Conservation (phyloP, 2,329 filamentous ascomycete genomes). For the Onygenales sp. region DNA sequence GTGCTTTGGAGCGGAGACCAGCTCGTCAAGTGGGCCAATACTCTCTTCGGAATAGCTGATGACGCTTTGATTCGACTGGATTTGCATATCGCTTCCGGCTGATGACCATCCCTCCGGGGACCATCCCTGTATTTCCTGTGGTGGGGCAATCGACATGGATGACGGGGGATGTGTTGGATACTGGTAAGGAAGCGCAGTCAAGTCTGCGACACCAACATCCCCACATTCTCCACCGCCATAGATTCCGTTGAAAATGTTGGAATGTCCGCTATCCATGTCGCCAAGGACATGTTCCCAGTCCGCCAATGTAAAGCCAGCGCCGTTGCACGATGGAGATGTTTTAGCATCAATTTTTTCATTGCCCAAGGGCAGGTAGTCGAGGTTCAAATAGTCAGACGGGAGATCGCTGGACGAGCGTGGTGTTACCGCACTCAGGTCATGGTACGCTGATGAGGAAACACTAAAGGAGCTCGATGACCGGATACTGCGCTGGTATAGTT, state of each 20-base stretch:
- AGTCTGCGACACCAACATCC: constrained; percentile 16
- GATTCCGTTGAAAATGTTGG: constrained; percentile 61
- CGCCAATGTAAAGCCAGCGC: constrained; percentile 45
- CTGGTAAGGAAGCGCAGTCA: constrained; percentile 8
- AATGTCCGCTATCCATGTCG: constrained; percentile 67
- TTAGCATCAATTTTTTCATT: constrained; percentile 25
- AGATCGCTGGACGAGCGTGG: constrained; percentile 23
- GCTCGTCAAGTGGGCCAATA: constrained; percentile 34
- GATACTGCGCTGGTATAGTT: constrained; percentile 9
- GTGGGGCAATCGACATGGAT: constrained; percentile 3
- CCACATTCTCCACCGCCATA: constrained; percentile 35
- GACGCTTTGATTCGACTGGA: constrained; percentile 42
- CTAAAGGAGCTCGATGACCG: constrained; percentile 11
- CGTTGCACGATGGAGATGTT: constrained; percentile 20
- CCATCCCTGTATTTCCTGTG: constrained; percentile 25
- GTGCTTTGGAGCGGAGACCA: not conserved
- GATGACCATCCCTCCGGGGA: constrained; percentile 31
- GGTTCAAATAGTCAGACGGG: constrained; percentile 30
- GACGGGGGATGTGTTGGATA: constrained; percentile 1
- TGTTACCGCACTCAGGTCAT: constrained; percentile 11
- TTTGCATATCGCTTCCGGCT: constrained; percentile 25
- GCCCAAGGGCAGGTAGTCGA: constrained; percentile 49
- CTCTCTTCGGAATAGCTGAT: constrained; percentile 53
- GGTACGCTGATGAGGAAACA: constrained; percentile 6
- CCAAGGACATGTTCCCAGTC: constrained; percentile 80